Evolutionary conservation across 1,284 basidiomycete species (phyloP).

Genomic region (Leccinum pachyderme): DNA sequence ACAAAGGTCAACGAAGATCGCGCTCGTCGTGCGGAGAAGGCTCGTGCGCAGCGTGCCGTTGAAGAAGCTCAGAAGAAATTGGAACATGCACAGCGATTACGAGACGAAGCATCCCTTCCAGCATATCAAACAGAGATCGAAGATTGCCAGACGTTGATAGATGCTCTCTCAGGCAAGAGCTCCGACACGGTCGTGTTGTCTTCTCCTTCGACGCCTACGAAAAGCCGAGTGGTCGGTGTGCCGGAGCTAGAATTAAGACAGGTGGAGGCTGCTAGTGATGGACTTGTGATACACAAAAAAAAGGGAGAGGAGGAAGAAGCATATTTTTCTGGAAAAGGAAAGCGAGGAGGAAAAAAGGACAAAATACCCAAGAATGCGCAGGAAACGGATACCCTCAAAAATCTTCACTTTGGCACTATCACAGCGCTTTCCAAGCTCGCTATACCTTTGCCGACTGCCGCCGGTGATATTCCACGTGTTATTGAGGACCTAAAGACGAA

Average conservation of each 20-base stretch:
- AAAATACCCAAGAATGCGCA: conserved; percentile 40
- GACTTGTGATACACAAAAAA: conserved; percentile 86
- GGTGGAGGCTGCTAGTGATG: conserved; percentile 74
- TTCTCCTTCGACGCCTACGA: conserved; percentile 38
- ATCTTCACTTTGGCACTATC: conserved; percentile 81
- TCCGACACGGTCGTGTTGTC: conserved; percentile 54
- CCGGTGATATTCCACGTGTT: conserved; percentile 78
- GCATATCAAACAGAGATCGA: conserved; percentile 95
- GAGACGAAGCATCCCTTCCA: conserved; percentile 89
- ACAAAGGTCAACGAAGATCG: conserved; percentile 83
- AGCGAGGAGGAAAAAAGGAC: conserved; percentile 74
- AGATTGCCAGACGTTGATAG: conserved; percentile 94
- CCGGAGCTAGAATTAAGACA: conserved; percentile 84
- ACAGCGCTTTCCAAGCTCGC: conserved; percentile 86
- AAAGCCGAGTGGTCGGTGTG: conserved; percentile 62
- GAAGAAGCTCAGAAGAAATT: conserved; percentile 84
- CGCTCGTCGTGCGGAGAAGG: conserved; percentile 78
- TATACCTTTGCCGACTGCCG: conserved; percentile 84
- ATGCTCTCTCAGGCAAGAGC: conserved; percentile 81
- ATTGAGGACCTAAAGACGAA: conserved; percentile 92
- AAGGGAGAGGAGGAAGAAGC: conserved; percentile 81
- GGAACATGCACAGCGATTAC: conserved; percentile 77
- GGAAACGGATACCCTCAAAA: conserved; percentile 38
- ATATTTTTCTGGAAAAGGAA: conserved; percentile 80
- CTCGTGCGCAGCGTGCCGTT: conserved; percentile 77